phyloP scores from a whole-genome alignment of 768 basidiomycete species.

The Naganishia antarctica region DNA sequence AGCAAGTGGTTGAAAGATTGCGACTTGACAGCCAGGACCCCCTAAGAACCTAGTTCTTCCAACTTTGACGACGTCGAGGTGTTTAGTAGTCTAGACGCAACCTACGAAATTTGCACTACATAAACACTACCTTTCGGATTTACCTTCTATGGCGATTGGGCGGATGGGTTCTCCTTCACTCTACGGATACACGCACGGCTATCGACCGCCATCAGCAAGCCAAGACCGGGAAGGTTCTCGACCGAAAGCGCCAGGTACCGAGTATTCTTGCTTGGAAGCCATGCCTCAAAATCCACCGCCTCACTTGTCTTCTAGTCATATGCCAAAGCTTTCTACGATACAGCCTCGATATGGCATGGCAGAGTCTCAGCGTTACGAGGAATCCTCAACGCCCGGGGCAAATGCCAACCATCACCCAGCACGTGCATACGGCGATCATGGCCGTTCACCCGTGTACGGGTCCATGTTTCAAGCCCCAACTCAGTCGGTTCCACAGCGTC shows the following conservation, averaged over 20 bases:
- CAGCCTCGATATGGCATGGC: background rate
- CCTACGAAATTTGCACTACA: too few species aligned
- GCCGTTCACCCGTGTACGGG: background rate
- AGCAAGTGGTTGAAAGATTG: too few species aligned
- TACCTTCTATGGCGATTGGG: constrained; percentile 1
- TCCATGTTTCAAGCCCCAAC: background rate
- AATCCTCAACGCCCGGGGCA: background rate
- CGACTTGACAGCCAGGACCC: too few species aligned
- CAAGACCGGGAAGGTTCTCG: background rate
- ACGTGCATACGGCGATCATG: background rate
- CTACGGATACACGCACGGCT: background rate
- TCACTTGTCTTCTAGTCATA: background rate
- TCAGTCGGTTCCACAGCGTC: background rate
- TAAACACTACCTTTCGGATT: too few species aligned
- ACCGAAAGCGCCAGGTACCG: background rate
- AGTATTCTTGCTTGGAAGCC: background rate
- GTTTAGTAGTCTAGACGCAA: too few species aligned
- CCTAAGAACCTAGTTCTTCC: too few species aligned
- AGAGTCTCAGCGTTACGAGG: background rate
- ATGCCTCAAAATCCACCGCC: background rate
- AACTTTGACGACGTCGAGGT: too few species aligned
- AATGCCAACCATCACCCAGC: background rate
- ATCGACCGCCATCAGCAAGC: constrained; percentile 8
- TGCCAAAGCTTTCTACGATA: constrained; percentile 1
- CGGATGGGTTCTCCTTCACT: constrained; percentile 9